These are phyloP conservation scores for Yamadazyma taylorii DNA, from an alignment of 1,139 yeast species.

Conservation along the genomic window DNA sequence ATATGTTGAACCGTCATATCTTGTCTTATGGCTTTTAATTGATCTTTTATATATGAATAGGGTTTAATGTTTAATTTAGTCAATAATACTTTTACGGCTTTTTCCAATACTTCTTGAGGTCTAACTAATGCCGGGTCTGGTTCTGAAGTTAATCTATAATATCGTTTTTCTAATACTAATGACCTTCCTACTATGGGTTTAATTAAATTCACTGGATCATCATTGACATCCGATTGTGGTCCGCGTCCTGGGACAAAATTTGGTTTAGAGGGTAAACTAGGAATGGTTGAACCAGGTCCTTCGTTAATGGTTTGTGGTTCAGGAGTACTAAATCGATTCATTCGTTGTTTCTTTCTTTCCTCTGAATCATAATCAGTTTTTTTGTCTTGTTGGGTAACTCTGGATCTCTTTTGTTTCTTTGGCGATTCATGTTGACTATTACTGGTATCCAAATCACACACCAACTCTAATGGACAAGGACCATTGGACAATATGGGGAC, in stretches of 20 bases:
- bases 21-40: constrained; percentile 87
- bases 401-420: constrained; percentile 2
- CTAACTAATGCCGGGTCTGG: constrained; percentile 86
- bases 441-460: constrained; percentile 7
- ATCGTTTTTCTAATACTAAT: constrained; percentile 68
- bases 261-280: constrained; percentile 9
- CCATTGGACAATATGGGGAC: constrained; percentile 47
- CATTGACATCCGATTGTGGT: no score
- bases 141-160: constrained; percentile 82
- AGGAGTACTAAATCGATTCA: constrained; percentile 48
- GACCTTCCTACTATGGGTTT: constrained; percentile 62
- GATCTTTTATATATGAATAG: constrained; percentile 82
- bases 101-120: constrained; percentile 61
- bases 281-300: constrained; percentile 1
- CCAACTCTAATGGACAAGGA: constrained; percentile 6
- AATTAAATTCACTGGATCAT: neutral
- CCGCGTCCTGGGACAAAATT: no score
- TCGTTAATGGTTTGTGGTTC: constrained; percentile 16
- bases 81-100: constrained; percentile 56
- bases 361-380: constrained; percentile 30
- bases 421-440: neutral
- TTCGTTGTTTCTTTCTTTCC: constrained; percentile 45
- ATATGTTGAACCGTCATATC: constrained; percentile 93
- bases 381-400: no score
- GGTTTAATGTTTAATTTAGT: constrained; percentile 46